A percentile compares a stretch with the other conserved stretches of the same genome.
Evolutionary conservation across 768 basidiomycete genomes (phyloP).

Genomic region (Leccinellum albellum): DNA sequence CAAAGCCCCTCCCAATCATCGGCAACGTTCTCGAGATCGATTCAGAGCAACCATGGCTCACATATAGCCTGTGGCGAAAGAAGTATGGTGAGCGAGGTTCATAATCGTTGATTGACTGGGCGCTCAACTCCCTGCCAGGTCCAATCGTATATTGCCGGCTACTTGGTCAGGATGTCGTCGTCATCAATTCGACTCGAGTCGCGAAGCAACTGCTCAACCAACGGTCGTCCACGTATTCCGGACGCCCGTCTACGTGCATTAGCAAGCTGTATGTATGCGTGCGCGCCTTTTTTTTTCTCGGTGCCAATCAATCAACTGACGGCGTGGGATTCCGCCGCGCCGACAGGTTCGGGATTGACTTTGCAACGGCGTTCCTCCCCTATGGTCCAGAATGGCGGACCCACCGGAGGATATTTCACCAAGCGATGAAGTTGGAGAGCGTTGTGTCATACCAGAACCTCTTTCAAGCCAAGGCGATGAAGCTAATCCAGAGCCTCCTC

Average conservation of each 20-base stretch:
- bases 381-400: conserved; percentile 27
- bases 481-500: conserved; percentile 18
- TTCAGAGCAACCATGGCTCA: conserved; percentile 23
- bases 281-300: background rate
- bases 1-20: conserved; percentile 20
- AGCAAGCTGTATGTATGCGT: conserved; percentile 20
- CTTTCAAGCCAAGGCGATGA: conserved; percentile 20
- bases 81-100: conserved; percentile 22
- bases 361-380: conserved; percentile 27
- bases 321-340: background rate
- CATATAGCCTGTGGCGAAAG: conserved; percentile 26
- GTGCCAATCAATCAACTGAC: background rate
- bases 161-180: conserved; percentile 23
- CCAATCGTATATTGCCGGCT: conserved; percentile 27
- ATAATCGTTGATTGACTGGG: background rate
- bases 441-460: conserved; percentile 20
- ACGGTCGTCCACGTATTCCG: conserved; percentile 29
- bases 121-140: conserved; percentile 13
- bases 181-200: conserved; percentile 25
- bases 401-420: conserved; percentile 29
- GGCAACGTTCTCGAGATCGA: conserved; percentile 25
- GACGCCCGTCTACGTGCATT: conserved; percentile 19
- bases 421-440: conserved; percentile 20
- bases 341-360: conserved; percentile 28
- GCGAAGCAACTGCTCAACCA: conserved; percentile 29